Evolutionary conservation across 495 filamentous ascomycete species (phyloP).

Genomic region (Annulohypoxylon moriforme): DNA sequence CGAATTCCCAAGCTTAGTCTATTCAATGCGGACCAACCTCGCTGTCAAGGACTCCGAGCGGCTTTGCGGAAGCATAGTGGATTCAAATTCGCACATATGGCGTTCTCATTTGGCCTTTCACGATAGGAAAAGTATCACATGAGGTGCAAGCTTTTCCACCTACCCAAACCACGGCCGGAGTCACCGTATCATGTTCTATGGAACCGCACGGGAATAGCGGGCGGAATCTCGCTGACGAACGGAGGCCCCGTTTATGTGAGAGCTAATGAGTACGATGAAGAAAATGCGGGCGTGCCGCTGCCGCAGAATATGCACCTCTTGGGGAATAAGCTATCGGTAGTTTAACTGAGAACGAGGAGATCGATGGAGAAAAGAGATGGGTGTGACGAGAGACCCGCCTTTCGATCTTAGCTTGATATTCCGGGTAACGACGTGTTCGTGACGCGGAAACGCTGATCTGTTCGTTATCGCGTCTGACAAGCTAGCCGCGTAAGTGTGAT

Average conservation of each 20-base stretch:
- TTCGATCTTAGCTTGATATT: neutral
- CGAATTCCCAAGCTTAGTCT: neutral
- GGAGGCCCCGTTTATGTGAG: slow-evolving; percentile 1
- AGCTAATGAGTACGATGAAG: slow-evolving; percentile 1
- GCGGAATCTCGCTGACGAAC: neutral
- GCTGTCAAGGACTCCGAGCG: neutral
- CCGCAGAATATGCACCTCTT: neutral
- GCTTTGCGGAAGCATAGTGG: neutral
- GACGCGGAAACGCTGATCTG: slow-evolving; percentile 7
- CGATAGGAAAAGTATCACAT: neutral
- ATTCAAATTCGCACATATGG: neutral
- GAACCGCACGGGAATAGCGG: neutral
- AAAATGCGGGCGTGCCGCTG: neutral
- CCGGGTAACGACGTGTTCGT: slow-evolving; percentile 1
- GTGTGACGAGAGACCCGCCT: neutral
- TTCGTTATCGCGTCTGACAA: neutral
- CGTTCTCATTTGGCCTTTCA: neutral
- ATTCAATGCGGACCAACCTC: neutral
- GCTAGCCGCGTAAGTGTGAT: slow-evolving; percentile 3
- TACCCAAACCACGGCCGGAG: neutral
- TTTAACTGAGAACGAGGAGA: neutral
- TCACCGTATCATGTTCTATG: neutral
- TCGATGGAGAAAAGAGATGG: neutral
- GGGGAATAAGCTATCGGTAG: neutral
- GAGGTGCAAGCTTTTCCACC: neutral